Evolutionary conservation across 805 yeast genomes (phyloP), one percentile per base, ranked within the genome.

Genomic region (Saturnispora besseyi): DNA sequence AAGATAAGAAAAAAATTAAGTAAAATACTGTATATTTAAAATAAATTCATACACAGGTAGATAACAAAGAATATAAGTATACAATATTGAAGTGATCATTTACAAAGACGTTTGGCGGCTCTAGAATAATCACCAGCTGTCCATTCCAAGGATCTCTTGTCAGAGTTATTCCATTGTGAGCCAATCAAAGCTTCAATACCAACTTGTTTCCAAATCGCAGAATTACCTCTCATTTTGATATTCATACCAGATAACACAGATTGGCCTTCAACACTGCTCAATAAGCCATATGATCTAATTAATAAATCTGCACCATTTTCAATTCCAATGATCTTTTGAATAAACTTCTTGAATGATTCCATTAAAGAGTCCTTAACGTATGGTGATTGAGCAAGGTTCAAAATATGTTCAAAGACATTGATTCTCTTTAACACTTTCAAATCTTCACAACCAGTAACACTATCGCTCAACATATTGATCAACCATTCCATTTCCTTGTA

Each of bases 401-500:
- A 56, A 2, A 78, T 54, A 81, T 88, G 80, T 55, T 88, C 96
- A 49, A 87, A 63, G 2, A 84, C 73, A 6, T 81, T 82, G 49
- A 69, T 73, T 45, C 67, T 69, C 52, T 74, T 71, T 49, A 86
- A 62, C 1, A 79, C 60, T 26, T 71, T 66, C 46, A 86, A 70
- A 59, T 88, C 95, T 7, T 60, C 57, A 9, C 63, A 62, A 12
- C 70, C 68, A 11, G 70, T 73, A 2, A 76, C 62, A n/a, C 85
- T 81, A 12, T 60, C 53, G 4, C 66, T 64, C 34, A 87, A 59
- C 12, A 67, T 67, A 5, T 69, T 71, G 41, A 87, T 59, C 6
- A 86, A 66, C 96, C 96, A 89, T 1, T 73, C 61, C 2, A 84
- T 56, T 52, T 85, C 84, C 47, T 72, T 75, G 54, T 78, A 77